Evolutionary conservation across 1,284 basidiomycete genomes (phyloP).

Genomic region (Cryptococcus maquisensis): DNA sequence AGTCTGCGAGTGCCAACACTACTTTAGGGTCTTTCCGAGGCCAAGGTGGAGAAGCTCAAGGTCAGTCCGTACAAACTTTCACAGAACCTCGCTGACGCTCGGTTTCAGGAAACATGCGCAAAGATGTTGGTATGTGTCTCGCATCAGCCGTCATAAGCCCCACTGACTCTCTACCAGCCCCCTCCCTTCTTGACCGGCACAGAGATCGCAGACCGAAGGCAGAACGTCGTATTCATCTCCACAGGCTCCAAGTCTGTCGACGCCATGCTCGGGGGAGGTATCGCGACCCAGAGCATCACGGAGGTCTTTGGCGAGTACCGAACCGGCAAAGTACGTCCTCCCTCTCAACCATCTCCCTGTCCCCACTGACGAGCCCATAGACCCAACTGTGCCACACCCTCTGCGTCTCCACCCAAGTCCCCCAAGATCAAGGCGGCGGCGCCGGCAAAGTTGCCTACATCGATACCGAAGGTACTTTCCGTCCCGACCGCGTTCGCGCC

Average conservation of each 20-base stretch:
- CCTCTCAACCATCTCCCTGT: constrained; percentile 73
- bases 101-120: constrained; percentile 69
- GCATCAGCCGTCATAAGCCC: neutral
- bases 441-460: constrained; percentile 90
- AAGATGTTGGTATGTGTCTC: constrained; percentile 64
- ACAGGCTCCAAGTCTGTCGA: constrained; percentile 90
- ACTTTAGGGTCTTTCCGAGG: constrained; percentile 48
- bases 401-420: constrained; percentile 81
- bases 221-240: constrained; percentile 69
- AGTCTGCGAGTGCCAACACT: neutral
- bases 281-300: constrained; percentile 84
- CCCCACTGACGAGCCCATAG: constrained; percentile 57
- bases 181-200: constrained; percentile 82
- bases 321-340: constrained; percentile 58
- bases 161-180: constrained; percentile 54
- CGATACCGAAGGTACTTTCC: constrained; percentile 93
- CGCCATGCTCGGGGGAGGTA: constrained; percentile 76
- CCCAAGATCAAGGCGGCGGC: constrained; percentile 81
- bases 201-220: constrained; percentile 80
- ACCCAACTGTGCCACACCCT: constrained; percentile 90
- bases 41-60: constrained; percentile 94
- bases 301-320: constrained; percentile 55
- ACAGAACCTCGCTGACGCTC: neutral
- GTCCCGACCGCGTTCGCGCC: constrained; percentile 80
- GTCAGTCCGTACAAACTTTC: constrained; percentile 45